A percentile compares a stretch with the other conserved stretches of the same genome.
These are phyloP conservation scores for Mortierella sp. DNA, from an alignment of 371 early-diverging fungal species.

Conservation along the genomic window DNA sequence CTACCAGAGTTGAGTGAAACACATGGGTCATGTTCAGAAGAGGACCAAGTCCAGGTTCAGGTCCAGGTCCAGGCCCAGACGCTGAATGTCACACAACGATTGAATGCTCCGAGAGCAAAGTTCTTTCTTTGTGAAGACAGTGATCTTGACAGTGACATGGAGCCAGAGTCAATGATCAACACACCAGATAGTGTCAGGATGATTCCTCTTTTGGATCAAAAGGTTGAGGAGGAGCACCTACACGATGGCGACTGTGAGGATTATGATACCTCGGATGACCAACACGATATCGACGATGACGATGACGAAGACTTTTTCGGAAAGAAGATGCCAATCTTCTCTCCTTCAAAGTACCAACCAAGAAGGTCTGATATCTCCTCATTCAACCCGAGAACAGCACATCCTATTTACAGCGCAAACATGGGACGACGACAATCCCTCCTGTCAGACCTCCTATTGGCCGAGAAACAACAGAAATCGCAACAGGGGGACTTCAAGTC, in stretches of 20 bases:
- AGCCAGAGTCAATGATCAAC: neutral
- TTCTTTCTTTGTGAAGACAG: conserved; percentile 35
- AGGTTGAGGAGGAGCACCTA: neutral
- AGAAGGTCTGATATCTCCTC: neutral
- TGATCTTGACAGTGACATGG: conserved; percentile 16
- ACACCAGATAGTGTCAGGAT: neutral
- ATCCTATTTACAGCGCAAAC: neutral
- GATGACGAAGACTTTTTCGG: conserved; percentile 17
- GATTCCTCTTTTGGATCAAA: neutral
- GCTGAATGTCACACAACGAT: neutral
- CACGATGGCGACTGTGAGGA: conserved; percentile 24
- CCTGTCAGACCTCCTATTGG: conserved; percentile 29
- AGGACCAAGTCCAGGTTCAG: neutral
- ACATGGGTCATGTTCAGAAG: conserved; percentile 21
- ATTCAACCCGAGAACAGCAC: neutral
- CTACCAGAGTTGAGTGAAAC: conserved; percentile 25
- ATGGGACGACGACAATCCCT: conserved; percentile 28
- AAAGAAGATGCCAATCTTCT: conserved; percentile 3
- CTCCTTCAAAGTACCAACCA: neutral
- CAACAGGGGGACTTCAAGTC: neutral
- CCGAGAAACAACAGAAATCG: conserved; percentile 27
- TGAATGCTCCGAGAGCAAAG: conserved; percentile 8
- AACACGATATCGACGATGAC: conserved; percentile 10
- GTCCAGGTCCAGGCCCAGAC: neutral
- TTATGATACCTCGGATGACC: conserved; percentile 9